Evolutionary conservation across 2,329 filamentous ascomycete species (phyloP).

Genomic region (Penicillium verrucosum): DNA sequence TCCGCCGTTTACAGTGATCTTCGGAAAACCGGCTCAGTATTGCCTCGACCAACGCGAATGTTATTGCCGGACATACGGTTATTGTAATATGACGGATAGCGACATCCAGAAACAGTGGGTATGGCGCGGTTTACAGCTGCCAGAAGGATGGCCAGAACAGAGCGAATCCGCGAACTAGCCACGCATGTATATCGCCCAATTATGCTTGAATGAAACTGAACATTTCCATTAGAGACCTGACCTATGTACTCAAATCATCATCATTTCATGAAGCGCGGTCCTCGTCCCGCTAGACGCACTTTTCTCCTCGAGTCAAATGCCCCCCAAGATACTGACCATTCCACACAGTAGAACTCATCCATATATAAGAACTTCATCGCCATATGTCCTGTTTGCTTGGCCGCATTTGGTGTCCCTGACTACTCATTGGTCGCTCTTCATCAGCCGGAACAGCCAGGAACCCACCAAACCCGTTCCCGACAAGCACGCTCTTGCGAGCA

Average conservation of each 20-base stretch:
- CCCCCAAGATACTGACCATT: not conserved
- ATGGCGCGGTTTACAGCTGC: constrained; percentile 21
- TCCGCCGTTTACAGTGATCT: constrained; percentile 18
- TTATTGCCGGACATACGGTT: constrained; percentile 26
- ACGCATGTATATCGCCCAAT: not conserved
- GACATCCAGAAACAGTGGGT: constrained; percentile 21
- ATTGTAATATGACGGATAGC: constrained; percentile 22
- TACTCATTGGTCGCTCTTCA: constrained; percentile 41
- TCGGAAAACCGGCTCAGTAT: constrained; percentile 22
- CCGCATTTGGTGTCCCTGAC: constrained; percentile 29
- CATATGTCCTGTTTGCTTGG: constrained; percentile 39
- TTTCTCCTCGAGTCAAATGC: not conserved
- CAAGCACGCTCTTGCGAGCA: constrained; percentile 59
- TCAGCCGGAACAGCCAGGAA: constrained; percentile 62
- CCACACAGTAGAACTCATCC: not conserved
- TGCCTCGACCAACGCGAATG: constrained; percentile 20
- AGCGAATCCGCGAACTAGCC: not conserved
- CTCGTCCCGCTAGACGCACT: not conserved
- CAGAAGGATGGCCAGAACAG: constrained; percentile 17
- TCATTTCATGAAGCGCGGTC: not conserved
- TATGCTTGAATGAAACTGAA: constrained; percentile 1
- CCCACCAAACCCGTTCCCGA: constrained; percentile 65
- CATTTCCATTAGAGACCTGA: not conserved
- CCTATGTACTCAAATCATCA: constrained; percentile 1
- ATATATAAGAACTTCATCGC: constrained; percentile 26